Evolutionary conservation across 192 early-diverging fungal genomes (phyloP).

Genomic region (Backusella tarrabulga): DNA sequence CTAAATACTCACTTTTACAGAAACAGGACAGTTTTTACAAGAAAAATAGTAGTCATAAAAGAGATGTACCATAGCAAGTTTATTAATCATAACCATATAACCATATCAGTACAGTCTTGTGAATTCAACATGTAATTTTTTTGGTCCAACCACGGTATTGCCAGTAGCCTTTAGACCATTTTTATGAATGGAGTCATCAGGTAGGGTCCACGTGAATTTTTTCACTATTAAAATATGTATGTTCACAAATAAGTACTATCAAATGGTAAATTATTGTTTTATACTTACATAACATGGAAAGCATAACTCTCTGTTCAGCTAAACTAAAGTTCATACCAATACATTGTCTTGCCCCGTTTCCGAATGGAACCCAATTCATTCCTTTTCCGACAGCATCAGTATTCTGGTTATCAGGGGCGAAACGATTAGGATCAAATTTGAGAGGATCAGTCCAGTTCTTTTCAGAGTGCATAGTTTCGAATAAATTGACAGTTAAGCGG

Average conservation of each 20-base stretch:
- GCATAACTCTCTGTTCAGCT: conserved; percentile 53
- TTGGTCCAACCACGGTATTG: neutral
- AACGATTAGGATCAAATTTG: conserved; percentile 50
- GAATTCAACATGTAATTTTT: neutral
- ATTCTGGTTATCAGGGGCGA: conserved; percentile 20
- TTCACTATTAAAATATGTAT: conserved; percentile 9
- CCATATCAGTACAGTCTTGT: neutral
- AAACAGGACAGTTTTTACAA: too few species aligned
- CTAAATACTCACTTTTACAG: too few species aligned
- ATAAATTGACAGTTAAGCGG: conserved; percentile 10
- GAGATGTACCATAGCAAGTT: too few species aligned
- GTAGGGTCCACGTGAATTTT: conserved; percentile 21
- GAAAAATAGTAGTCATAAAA: too few species aligned
- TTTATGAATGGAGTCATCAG: conserved; percentile 17
- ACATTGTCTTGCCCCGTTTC: conserved; percentile 56
- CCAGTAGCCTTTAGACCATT: neutral
- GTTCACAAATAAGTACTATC: neutral
- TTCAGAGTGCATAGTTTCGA: conserved; percentile 9
- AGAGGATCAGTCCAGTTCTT: conserved; percentile 40
- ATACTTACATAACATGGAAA: conserved; percentile 45
- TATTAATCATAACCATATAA: too few species aligned
- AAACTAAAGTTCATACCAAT: conserved; percentile 66
- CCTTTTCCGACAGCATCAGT: neutral
- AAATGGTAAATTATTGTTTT: neutral
- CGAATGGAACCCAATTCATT: conserved; percentile 51